Conservation (phyloP, 331 rosid species). For the Acacia concinna region DNA sequence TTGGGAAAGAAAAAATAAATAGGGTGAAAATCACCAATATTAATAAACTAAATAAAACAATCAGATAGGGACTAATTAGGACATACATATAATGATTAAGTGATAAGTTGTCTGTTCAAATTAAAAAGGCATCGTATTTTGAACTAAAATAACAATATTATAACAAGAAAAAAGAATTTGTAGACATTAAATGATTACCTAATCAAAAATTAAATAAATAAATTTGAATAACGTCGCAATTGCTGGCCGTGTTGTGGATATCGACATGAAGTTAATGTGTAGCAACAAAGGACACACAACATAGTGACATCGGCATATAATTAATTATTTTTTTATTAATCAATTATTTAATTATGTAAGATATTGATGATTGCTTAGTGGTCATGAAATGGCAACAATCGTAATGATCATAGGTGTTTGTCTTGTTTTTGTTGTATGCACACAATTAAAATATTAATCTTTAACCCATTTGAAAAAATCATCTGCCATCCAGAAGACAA, state of each 20-base stretch:
- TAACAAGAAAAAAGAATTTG: background rate
- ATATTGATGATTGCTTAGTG: conserved; percentile 9
- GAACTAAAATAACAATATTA: background rate
- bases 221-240: background rate
- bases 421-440: conserved; percentile 12
- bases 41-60: background rate
- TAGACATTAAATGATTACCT: background rate
- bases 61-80: background rate
- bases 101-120: background rate
- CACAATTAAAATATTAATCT: background rate
- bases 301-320: background rate
- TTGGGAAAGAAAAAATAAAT: background rate
- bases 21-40: background rate
- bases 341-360: background rate
- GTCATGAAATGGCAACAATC: background rate
- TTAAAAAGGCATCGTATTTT: background rate
- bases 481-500: background rate
- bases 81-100: background rate
- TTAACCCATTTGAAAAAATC: background rate
- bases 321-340: too few relatives aligned
- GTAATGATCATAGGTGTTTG: background rate
- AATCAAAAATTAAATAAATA: background rate
- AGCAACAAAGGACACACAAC: background rate
- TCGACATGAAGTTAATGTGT: conserved; percentile 10
- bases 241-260: conserved; percentile 31